Conservation (phyloP, 2,329 filamentous ascomycete genomes). For the Nectriaceae sp. region DNA sequence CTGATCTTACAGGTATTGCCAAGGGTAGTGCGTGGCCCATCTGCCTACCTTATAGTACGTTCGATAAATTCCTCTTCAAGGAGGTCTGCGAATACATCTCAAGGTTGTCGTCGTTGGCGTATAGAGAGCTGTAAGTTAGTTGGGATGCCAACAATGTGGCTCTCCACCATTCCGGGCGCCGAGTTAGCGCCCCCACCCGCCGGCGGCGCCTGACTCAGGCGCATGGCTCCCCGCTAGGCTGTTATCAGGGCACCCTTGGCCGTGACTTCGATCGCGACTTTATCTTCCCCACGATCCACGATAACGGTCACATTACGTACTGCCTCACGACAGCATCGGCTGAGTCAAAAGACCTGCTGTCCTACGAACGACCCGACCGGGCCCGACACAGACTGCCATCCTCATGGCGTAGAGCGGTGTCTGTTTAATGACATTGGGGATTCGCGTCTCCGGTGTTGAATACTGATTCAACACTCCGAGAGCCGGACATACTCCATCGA, state of each 20-base stretch:
- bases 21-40: too few relatives aligned
- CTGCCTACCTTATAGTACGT: too few relatives aligned
- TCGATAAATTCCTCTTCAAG: too few relatives aligned
- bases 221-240: constrained; percentile 10
- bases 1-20: too few relatives aligned
- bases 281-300: constrained; percentile 6
- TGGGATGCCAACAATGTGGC: too few relatives aligned
- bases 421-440: neutral
- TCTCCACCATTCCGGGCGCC: too few relatives aligned
- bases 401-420: neutral
- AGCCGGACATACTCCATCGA: neutral
- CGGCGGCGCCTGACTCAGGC: constrained; percentile 21
- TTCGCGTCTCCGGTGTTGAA: neutral
- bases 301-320: neutral
- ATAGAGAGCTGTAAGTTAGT: too few relatives aligned
- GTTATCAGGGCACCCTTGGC: constrained; percentile 6
- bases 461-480: neutral
- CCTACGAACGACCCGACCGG: neutral
- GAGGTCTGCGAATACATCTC: too few relatives aligned
- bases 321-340: neutral
- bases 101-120: too few relatives aligned
- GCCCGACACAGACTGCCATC: neutral
- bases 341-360: neutral
- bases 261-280: constrained; percentile 6
- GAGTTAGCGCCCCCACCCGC: constrained; percentile 4